A percentile compares a stretch with the other conserved stretches of the same genome.
phyloP scores from a whole-genome alignment of 805 yeast species.

The Maudiozyma turicensis region DNA sequence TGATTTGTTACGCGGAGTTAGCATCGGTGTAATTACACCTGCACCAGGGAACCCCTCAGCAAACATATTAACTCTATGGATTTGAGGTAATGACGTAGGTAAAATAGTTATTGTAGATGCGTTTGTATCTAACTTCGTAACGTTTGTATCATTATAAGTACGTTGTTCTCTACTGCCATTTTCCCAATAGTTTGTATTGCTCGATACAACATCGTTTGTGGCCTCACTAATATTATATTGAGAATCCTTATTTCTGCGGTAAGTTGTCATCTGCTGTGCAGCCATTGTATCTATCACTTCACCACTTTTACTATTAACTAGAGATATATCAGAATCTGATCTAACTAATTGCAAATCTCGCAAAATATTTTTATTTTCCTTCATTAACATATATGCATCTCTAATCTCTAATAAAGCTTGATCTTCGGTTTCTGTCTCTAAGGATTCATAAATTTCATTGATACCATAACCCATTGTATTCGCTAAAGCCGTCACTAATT shows the following conservation, averaged over 20 bases:
- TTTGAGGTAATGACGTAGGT: constrained; percentile 89
- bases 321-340: neutral
- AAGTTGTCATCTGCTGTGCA: constrained; percentile 54
- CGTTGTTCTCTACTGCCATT: constrained; percentile 9
- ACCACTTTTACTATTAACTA: constrained; percentile 28
- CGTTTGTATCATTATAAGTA: constrained; percentile 5
- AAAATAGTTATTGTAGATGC: constrained; percentile 85
- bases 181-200: neutral
- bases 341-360: constrained; percentile 41
- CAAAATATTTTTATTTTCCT: constrained; percentile 64
- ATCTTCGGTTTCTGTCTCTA: constrained; percentile 36
- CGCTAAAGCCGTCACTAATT: constrained; percentile 62
- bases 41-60: constrained; percentile 44
- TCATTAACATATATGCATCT: constrained; percentile 76
- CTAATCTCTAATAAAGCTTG: constrained; percentile 62
- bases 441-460: constrained; percentile 70
- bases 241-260: constrained; percentile 14
- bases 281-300: constrained; percentile 49
- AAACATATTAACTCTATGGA: constrained; percentile 87
- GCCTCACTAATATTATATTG: neutral
- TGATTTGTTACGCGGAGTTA: constrained; percentile 77
- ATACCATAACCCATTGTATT: constrained; percentile 83
- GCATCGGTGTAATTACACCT: constrained; percentile 40
- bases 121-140: constrained; percentile 26
- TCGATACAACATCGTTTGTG: neutral